These are phyloP conservation scores for Penicillium daleae DNA, from an alignment of 495 filamentous ascomycete species.

Conservation along the genomic window DNA sequence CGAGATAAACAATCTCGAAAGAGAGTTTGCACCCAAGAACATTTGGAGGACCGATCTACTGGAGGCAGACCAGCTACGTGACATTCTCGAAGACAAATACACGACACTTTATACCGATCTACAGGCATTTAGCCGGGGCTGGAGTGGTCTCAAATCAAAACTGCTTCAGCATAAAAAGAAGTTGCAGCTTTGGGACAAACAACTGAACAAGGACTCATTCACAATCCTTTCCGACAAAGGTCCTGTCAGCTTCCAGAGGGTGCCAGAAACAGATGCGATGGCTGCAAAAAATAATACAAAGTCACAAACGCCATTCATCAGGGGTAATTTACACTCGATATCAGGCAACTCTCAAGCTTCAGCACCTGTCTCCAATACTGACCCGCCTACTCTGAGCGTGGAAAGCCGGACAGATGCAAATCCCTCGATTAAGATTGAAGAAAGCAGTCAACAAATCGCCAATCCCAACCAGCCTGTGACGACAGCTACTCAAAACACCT, in stretches of 20 bases:
- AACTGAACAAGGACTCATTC: constrained; percentile 36
- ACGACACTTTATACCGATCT: constrained; percentile 37
- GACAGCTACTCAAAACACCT: constrained; percentile 20
- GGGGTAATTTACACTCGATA: not conserved
- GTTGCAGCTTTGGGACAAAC: constrained; percentile 38
- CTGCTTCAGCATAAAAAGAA: constrained; percentile 46
- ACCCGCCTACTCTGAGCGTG: not conserved
- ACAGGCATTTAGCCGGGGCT: constrained; percentile 30
- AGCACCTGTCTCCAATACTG: not conserved
- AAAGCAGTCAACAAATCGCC: not conserved
- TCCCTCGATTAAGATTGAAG: constrained; percentile 7
- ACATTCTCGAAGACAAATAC: constrained; percentile 36
- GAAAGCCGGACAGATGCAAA: not conserved
- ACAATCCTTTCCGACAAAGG: constrained; percentile 30
- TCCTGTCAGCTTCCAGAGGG: constrained; percentile 33
- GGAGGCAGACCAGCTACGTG: constrained; percentile 13
- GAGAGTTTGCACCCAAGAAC: constrained; percentile 36
- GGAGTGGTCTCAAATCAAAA: constrained; percentile 32
- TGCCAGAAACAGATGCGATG: constrained; percentile 14
- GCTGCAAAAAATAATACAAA: not conserved
- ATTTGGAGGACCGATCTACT: constrained; percentile 18
- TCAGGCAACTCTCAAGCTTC: not conserved
- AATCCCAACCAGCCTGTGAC: constrained; percentile 2
- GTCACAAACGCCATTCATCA: not conserved
- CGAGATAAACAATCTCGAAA: constrained; percentile 24